Evolutionary conservation across 768 basidiomycete genomes (phyloP), one percentile per base, ranked within the genome.

Genomic region (Boletus sp.): DNA sequence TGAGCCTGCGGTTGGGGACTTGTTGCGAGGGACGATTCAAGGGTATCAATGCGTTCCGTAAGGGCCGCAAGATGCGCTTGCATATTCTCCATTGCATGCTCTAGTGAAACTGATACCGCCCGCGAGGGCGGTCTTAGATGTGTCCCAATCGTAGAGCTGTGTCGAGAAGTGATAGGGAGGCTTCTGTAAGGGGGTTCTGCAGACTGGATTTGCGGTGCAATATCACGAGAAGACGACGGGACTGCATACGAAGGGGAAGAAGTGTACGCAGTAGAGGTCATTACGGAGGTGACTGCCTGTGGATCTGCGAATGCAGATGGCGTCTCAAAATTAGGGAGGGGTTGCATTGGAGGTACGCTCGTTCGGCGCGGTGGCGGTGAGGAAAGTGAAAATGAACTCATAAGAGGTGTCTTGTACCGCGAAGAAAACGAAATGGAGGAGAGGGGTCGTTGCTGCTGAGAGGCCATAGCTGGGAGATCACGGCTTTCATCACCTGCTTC

Each of bases 21-120:
- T 30, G 57, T 58, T 39, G 68, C 60, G 14, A 80, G 65, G 14
- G 78, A 74, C 11, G 69, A 60, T 71, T 87, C 86, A 9, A 89
- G 73, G 14, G 79, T 77, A 64, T 94, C 92, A n/a, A 94, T 73
- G 30, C 93, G 85, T 70, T 94, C 92, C 8, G 82, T 84, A 44
- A 94, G 79, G 7, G 91, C 91, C 0, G 90, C 90, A 18, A 94
- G 73, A 59, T 92, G 89, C 0, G 85, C 82, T 69, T 95, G 92
- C 50, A 93, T 80, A 59, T 81, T 85, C 70, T 94, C 90, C 18
- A 94, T 75, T 0, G 89, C 89, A 46, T 81, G 82, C 69, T 94
- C 92, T 52, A 95, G 75, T 44, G 71, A 57, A 20, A 63, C 33
- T 4, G 61, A 56, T 33, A 40, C 20, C 6, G 47, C 41, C 18